Base-by-base conservation (phyloP, 805 yeast species). In the Ascoidea tarda region DNA sequence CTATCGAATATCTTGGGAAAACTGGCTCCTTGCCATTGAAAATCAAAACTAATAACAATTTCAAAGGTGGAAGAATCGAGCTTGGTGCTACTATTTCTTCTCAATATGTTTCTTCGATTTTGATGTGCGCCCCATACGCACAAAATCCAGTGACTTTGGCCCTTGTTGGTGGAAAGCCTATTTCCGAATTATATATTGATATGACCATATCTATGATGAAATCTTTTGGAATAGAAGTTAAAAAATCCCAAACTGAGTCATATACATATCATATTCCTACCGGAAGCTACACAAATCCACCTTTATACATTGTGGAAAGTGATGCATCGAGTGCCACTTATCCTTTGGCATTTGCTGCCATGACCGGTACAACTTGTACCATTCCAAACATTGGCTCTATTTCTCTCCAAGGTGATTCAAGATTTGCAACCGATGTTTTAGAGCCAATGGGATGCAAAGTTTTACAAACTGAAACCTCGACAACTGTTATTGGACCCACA, bases 91-190 rank as follows among this genome's bases (percentile, higher is more conserved):
- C 98, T 5, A 87, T 93, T 48, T 90, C 98, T 1, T 93, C 98
- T 12, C 99, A 93, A 68, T 93, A 93, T 62, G 99, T 93, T 49
- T 90, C 98, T 1, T 91, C 98, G 0, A 77, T 93, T 53, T 76
- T 93, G 62, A 89, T 93, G 96, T 87, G 96, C 68, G 98, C 99
- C 45, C 99, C 99, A 50, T 93, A 90, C 63, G 98, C 98, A 8
- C 69, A 81, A 53, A 75, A 78, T 53, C 95, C 96, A 5, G 95
- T 91, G 33, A 88, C 96, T 6, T 76, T 93, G 63, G 70, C 91
- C 6, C 75, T 93, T 55, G 90, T 86, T 21, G 99, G 98, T 38
- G 99, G 99, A 46, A 90, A 90, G 66, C 99, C 99, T 58, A 87
- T 93, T 55, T 91, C 98, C 12, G 95, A 88, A 66, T 75, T 91